phyloP scores from a whole-genome alignment of 169 alveolate genomes.

The Plasmodium blacklocki region DNA sequence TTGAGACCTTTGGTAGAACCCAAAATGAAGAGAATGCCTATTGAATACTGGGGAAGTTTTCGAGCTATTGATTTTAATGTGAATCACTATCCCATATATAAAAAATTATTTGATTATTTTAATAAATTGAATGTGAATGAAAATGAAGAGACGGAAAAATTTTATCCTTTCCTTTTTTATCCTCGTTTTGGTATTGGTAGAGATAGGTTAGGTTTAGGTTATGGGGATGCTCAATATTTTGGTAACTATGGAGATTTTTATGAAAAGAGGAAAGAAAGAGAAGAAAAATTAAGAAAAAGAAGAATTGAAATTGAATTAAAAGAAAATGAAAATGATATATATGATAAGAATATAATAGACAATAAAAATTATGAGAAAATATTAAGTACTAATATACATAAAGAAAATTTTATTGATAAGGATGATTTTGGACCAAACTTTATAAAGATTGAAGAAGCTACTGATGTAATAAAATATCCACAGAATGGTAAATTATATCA shows the following conservation, averaged over 20 bases:
- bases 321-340: background rate
- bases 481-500: slow-evolving; percentile 85
- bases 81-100: slow-evolving; percentile 73
- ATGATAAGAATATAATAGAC: background rate
- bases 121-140: slow-evolving; percentile 74
- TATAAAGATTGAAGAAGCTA: slow-evolving; percentile 71
- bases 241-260: slow-evolving; percentile 82
- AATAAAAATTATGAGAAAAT: slow-evolving; percentile 8
- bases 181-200: slow-evolving; percentile 79
- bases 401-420: slow-evolving; percentile 52
- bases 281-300: slow-evolving; percentile 69
- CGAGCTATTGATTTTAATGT: slow-evolving; percentile 81
- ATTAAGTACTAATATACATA: slow-evolving; percentile 30
- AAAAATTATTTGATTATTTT: slow-evolving; percentile 79
- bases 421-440: slow-evolving; percentile 71
- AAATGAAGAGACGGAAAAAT: slow-evolving; percentile 76
- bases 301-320: slow-evolving; percentile 52
- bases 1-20: slow-evolving; percentile 73
- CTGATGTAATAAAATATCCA: slow-evolving; percentile 60
- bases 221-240: slow-evolving; percentile 81
- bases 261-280: slow-evolving; percentile 75
- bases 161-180: slow-evolving; percentile 79
- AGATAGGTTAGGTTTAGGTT: slow-evolving; percentile 83
- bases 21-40: slow-evolving; percentile 83
- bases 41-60: slow-evolving; percentile 86